Conservation (phyloP, 352 stramenopile genomes). For the Thraustotheca clavata region DNA sequence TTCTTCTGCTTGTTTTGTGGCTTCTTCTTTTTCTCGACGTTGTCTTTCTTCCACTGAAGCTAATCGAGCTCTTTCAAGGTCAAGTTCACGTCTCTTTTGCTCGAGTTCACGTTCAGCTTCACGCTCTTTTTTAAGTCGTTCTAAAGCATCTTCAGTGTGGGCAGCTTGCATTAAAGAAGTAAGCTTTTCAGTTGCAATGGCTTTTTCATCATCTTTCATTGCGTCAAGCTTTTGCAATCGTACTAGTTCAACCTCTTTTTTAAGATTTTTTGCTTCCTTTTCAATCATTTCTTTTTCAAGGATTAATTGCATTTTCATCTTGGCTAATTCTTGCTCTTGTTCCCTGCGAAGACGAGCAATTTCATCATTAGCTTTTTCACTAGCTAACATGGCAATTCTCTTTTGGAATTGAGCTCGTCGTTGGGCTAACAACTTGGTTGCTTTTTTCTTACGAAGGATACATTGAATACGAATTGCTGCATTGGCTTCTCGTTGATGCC, state of each 20-base stretch:
- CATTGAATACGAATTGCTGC: conserved; percentile 65
- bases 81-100: neutral
- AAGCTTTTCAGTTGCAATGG: conserved; percentile 12
- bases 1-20: conserved; percentile 35
- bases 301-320: conserved; percentile 56
- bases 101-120: neutral
- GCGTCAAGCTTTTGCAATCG: conserved; percentile 37
- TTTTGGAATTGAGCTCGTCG: conserved; percentile 65
- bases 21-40: conserved; percentile 29
- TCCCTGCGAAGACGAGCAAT: conserved; percentile 64
- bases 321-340: conserved; percentile 56
- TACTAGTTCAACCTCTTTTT: conserved; percentile 35
- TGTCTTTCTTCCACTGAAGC: conserved; percentile 10
- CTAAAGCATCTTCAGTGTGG: conserved; percentile 11
- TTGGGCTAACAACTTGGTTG: conserved; percentile 31
- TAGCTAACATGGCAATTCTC: conserved; percentile 70
- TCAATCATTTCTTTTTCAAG: conserved; percentile 43
- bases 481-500: conserved; percentile 31
- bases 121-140: neutral
- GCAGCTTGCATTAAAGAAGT: conserved; percentile 1
- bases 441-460: conserved; percentile 36
- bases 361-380: conserved; percentile 69
- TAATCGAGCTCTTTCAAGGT: neutral
- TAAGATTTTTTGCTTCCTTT: conserved; percentile 37
- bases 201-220: conserved; percentile 33